Percentiles rank a stretch among this genome's conserved stretches.
These are phyloP conservation scores for Fomitopsis serialis DNA, from an alignment of 768 basidiomycete species.

Conservation along the genomic window DNA sequence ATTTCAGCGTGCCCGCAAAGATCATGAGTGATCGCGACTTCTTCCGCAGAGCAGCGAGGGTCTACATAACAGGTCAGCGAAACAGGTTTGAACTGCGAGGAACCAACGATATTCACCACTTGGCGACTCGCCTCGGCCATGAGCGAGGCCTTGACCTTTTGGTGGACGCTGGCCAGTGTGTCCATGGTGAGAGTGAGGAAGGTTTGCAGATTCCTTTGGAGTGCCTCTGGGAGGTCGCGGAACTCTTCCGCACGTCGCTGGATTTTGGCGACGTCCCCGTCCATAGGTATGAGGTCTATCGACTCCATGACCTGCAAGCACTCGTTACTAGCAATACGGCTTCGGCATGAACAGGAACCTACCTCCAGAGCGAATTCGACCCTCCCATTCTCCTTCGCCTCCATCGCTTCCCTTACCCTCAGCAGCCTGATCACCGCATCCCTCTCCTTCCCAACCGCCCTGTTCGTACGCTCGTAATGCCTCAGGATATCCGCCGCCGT, in stretches of 20 bases:
- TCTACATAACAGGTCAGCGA: conserved; percentile 33
- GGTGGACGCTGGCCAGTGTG: conserved; percentile 77
- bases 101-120: conserved; percentile 65
- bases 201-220: conserved; percentile 85
- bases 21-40: conserved; percentile 85
- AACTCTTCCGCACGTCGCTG: conserved; percentile 87
- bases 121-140: conserved; percentile 74
- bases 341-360: conserved; percentile 21
- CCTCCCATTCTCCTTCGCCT: conserved; percentile 64
- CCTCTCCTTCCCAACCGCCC: conserved; percentile 64
- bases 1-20: conserved; percentile 84
- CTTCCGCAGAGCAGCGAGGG: conserved; percentile 59
- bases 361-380: conserved; percentile 83
- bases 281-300: conserved; percentile 81
- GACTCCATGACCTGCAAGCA: conserved; percentile 72
- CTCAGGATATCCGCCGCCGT: conserved; percentile 76
- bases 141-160: conserved; percentile 63
- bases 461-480: conserved; percentile 74
- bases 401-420: conserved; percentile 75
- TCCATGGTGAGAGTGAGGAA: conserved; percentile 93
- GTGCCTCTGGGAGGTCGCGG: conserved; percentile 76
- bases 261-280: conserved; percentile 79
- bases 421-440: conserved; percentile 73
- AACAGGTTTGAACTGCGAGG: not conserved
- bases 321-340: not conserved